Conservation (phyloP, 345 rosid species). For the Citrus cavaleriei region DNA sequence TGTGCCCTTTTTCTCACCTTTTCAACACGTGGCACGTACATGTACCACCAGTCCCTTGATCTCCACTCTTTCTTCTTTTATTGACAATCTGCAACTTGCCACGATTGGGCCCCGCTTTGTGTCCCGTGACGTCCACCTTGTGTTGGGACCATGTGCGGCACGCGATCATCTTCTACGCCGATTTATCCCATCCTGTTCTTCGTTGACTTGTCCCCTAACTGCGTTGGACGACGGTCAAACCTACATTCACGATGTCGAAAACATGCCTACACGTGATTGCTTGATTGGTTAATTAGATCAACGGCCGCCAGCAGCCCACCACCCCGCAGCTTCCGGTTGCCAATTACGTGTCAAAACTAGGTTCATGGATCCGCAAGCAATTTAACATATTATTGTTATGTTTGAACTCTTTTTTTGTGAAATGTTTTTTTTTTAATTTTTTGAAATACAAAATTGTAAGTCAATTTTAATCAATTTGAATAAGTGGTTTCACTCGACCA, state of each 20-base stretch:
- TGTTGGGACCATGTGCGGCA: conserved; percentile 18
- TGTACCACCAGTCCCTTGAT: neutral
- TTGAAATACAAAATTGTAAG: neutral
- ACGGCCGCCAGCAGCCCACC: neutral
- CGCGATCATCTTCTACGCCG: neutral
- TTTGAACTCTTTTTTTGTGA: no score
- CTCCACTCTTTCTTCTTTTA: neutral
- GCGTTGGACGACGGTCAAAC: neutral
- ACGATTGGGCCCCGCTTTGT: neutral
- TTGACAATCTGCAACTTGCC: neutral
- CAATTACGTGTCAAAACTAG: conserved; percentile 1
- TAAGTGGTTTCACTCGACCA: no score
- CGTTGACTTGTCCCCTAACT: neutral
- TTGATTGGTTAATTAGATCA: neutral
- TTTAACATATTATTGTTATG: neutral
- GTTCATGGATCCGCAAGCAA: neutral
- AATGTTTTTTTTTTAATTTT: neutral
- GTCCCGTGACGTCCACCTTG: neutral
- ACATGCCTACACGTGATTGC: neutral
- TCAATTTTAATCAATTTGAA: no score
- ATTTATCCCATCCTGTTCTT: neutral
- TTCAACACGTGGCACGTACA: conserved; percentile 12
- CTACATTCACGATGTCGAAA: neutral
- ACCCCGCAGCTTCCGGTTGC: neutral
- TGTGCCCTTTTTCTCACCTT: neutral